Percentiles rank a stretch among this genome's conserved stretches.
phyloP scores from a whole-genome alignment of 176 grass and related monocot species.

The Carex kokanica region DNA sequence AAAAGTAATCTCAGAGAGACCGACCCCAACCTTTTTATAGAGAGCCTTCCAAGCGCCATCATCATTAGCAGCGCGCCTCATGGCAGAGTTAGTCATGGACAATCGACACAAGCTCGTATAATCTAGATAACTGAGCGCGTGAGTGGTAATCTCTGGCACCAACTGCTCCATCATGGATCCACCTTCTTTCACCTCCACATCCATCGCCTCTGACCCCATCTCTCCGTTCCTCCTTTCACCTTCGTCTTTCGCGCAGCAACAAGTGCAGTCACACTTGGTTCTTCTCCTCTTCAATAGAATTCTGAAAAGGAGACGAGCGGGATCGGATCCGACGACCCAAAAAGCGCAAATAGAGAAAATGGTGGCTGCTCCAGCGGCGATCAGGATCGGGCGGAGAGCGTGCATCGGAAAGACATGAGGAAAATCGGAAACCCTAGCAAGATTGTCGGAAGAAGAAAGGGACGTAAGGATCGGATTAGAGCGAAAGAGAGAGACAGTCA shows the following conservation, averaged over 20 bases:
- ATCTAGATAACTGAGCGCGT: slow-evolving; percentile 94
- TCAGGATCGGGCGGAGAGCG: slow-evolving; percentile 50
- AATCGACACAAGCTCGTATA: slow-evolving; percentile 89
- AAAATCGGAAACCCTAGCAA: slow-evolving; percentile 36
- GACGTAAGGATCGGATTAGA: slow-evolving; percentile 33
- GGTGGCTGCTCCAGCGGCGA: slow-evolving; percentile 65
- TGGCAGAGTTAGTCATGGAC: slow-evolving; percentile 97
- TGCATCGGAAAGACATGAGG: slow-evolving; percentile 54
- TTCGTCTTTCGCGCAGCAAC: slow-evolving; percentile 7
- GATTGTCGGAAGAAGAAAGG: neutral
- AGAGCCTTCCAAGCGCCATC: slow-evolving; percentile 92
- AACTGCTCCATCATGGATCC: slow-evolving; percentile 99
- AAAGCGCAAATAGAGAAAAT: slow-evolving; percentile 59
- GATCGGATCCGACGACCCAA: slow-evolving; percentile 43
- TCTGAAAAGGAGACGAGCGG: slow-evolving; percentile 6
- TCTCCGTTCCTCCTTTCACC: slow-evolving; percentile 36
- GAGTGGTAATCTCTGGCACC: slow-evolving; percentile 94
- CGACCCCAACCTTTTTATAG: slow-evolving; percentile 60
- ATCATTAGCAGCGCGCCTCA: slow-evolving; percentile 93
- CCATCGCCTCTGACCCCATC: slow-evolving; percentile 51
- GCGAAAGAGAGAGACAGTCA: neutral
- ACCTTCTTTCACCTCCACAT: slow-evolving; percentile 47
- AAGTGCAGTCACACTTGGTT: slow-evolving; percentile 25
- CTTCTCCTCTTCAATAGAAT: neutral
- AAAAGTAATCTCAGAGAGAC: neutral